Base-by-base conservation (phyloP, 2,329 filamentous ascomycete species). In the Ascochyta koolunga region DNA sequence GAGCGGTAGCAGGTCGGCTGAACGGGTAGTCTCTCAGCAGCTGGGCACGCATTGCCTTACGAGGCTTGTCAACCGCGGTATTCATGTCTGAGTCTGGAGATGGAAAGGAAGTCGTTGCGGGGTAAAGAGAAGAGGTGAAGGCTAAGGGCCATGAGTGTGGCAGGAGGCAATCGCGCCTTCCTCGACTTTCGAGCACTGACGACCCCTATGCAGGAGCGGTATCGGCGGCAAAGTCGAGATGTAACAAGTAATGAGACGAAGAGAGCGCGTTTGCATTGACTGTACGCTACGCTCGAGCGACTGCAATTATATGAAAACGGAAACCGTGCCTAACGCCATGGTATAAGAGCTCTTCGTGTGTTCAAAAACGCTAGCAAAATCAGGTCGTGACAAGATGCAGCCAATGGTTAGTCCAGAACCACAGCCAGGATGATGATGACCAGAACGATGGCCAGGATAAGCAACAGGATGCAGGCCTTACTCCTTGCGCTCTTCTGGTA, bases 401-500 rank as follows among this genome's bases (percentile, higher is more conserved):
- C 10, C 9, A 18, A 9, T 27, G 16, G 18, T 8, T 69, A 96
- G 53, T 90, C 89, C 66, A 96, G 73, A 45, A 92, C 86, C 46
- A 93, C 89, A 13, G 95, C 96, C 64, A 99, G 78, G 55, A 99
- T 82, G 38, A 99, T 88, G 64, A 99, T 91, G 3, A 91, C 89
- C 67, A 98, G 76, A 55, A 99, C 95, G 41, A 99, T 85, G 1
- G 89, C 88, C 69, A 99, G 75, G 56, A 99, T 93, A 44, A 99
- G 77, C 68, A 99, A 77, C 72, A 99, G 78, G 73, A 93, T 97
- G 74, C 93, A 99, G 35, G 91, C 90, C 82, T 96, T 97, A 77
- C 91, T 95, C 61, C 96, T 85, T 24, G 95, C 95, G 58, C 91
- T 93, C 83, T 93, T 96, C 81, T 99, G 96, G 76, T 98, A 96